Base-by-base conservation (phyloP, 352 stramenopile species). In the Aphanomyces cochlioides region DNA sequence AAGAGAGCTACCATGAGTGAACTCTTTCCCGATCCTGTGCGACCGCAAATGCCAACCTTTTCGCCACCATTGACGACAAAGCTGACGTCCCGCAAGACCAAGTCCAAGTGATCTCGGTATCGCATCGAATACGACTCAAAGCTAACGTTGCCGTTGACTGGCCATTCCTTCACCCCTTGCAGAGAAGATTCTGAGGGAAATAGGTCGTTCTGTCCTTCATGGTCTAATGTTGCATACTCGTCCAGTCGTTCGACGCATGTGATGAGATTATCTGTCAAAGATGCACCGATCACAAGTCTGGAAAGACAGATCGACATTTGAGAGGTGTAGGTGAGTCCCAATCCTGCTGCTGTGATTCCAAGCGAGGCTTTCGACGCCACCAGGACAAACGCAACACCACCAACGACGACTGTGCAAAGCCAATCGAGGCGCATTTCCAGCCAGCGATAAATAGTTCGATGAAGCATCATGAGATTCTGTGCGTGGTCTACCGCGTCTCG, bases 181-280 rank as follows among this genome's bases (percentile, higher is more conserved):
- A 39, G 7, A 28, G 28, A 28, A 0, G 28, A 28, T 28, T 28
- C 28, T 28, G 28, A 28, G 1, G 28, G 28, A 0, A 28, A 28
- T 28, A 63, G 4, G 66, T 48, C 41, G 28, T 28, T 28, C 28
- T 28, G 1, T 28, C 28, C 28, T 28, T 28, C 28, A 28, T 28
- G 28, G 28, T 28, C 28, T 28, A 28, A 28, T 28, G 28, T 2
- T 28, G 72, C 78, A 67, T 90, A 89, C 37, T 87, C 77, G 13
- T 85, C 74, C 6, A 77, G 83, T 41, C 82, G 79, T 71, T 98
- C 92, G 7, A 98, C 92, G 54, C 91, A 90, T 50, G 98, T 93
- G 79, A 98, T 97, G 69, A 97, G 90, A 43, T 96, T 97, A 70
- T 98, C 93, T 58, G 98, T 80, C 67, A 68, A 43, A 6, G 48